phyloP scores from a whole-genome alignment of 352 stramenopile genomes.

The Globisporangium spiculum region DNA sequence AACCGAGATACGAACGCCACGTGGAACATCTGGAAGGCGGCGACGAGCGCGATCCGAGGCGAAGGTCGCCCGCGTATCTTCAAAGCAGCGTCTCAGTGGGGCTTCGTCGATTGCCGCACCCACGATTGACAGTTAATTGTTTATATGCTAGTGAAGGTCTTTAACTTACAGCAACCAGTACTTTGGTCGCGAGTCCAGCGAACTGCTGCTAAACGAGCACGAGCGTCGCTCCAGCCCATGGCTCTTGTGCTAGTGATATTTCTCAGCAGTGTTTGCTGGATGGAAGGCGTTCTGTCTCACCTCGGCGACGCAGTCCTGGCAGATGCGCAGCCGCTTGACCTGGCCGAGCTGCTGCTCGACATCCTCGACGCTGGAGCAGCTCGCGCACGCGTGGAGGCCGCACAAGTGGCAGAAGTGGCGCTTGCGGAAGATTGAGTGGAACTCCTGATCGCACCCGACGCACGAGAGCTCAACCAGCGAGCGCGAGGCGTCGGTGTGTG shows the following conservation, averaged over 20 bases:
- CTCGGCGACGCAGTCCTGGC: conserved; percentile 9
- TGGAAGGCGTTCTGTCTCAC: conserved; percentile 4
- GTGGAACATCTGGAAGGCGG: too few species aligned
- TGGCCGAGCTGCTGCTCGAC: conserved; percentile 14
- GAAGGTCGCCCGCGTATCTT: too few species aligned
- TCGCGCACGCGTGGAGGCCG: conserved; percentile 15
- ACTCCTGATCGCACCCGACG: conserved; percentile 16
- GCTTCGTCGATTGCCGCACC: too few species aligned
- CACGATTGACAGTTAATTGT: too few species aligned
- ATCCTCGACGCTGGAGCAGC: conserved; percentile 16
- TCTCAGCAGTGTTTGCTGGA: neutral
- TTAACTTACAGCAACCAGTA: neutral
- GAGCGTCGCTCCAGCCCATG: neutral
- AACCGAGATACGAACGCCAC: too few species aligned
- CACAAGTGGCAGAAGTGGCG: conserved; percentile 19
- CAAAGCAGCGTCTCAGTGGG: too few species aligned
- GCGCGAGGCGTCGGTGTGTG: conserved; percentile 9
- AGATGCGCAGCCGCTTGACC: conserved; percentile 14
- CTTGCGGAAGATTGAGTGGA: conserved; percentile 18
- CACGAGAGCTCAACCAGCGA: conserved; percentile 18
- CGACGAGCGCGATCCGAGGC: too few species aligned
- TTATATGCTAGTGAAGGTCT: too few species aligned
- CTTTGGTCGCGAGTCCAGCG: neutral
- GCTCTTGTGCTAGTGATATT: neutral
- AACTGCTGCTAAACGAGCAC: neutral